Evolutionary conservation across 192 early-diverging fungal genomes (phyloP).

Genomic region (Coemansia sp.): DNA sequence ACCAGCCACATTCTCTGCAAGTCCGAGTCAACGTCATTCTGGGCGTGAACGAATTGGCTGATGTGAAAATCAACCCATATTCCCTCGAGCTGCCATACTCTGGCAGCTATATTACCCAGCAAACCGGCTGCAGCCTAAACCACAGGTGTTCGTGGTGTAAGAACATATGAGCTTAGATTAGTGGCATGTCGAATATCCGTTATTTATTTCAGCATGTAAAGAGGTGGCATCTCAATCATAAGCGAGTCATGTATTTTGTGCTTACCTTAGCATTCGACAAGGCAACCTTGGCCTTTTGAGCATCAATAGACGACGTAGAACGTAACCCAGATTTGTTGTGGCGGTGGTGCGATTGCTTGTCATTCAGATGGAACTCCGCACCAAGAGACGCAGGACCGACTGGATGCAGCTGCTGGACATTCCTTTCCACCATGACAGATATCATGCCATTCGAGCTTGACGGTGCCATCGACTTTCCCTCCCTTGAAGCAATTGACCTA

Average conservation of each 20-base stretch:
- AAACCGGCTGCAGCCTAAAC: slow-evolving; percentile 38
- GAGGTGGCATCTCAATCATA: background rate
- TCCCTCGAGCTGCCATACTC: slow-evolving; percentile 35
- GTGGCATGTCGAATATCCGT: too few species aligned
- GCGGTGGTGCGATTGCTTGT: slow-evolving; percentile 11
- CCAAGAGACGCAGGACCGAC: slow-evolving; percentile 34
- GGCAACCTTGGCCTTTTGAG: slow-evolving; percentile 21
- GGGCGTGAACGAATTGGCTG: slow-evolving; percentile 28
- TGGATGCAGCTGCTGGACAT: background rate
- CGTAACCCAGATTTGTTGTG: background rate
- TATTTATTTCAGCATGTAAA: background rate
- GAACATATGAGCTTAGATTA: background rate
- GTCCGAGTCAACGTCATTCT: slow-evolving; percentile 12
- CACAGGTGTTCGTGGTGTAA: background rate
- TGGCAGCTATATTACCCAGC: slow-evolving; percentile 18
- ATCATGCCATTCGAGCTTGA: slow-evolving; percentile 16
- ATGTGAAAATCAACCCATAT: slow-evolving; percentile 45
- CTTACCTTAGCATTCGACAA: slow-evolving; percentile 24
- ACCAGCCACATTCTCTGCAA: slow-evolving; percentile 39
- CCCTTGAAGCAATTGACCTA: slow-evolving; percentile 3
- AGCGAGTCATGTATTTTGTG: background rate
- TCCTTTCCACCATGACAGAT: slow-evolving; percentile 6
- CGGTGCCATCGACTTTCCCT: background rate
- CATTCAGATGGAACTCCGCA: background rate
- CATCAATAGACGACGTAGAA: slow-evolving; percentile 2